Conservation (phyloP, 2,329 filamentous ascomycete genomes). For the Verticillium isaacii region DNA sequence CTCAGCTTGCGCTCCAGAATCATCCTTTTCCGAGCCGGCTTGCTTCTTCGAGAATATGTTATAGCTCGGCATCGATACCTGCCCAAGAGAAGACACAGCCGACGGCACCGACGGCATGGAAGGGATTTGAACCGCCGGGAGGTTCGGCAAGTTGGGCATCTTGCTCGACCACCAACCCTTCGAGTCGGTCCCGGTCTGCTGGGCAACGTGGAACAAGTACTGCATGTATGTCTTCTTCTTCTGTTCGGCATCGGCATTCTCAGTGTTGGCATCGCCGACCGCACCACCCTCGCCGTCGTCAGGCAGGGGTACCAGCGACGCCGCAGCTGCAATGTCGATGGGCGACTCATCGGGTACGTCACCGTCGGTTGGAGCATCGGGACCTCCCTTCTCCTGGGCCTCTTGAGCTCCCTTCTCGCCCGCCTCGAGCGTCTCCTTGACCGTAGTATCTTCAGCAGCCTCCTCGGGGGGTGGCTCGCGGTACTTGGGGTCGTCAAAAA, state of each 20-base stretch:
- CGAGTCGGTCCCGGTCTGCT: constrained; percentile 41
- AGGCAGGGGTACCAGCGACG: constrained; percentile 43
- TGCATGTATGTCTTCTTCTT: constrained; percentile 38
- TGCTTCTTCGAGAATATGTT: constrained; percentile 23
- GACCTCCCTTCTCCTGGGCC: constrained; percentile 14
- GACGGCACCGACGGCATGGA: constrained; percentile 20
- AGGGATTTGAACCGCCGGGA: constrained; percentile 29
- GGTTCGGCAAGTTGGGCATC: constrained; percentile 25
- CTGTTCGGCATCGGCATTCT: constrained; percentile 27
- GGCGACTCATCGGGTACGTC: constrained; percentile 36
- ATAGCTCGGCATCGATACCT: constrained; percentile 25
- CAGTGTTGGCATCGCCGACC: constrained; percentile 22
- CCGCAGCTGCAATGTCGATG: constrained; percentile 48
- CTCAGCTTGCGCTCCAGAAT: not conserved
- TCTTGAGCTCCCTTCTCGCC: constrained; percentile 17
- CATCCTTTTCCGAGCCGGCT: not conserved
- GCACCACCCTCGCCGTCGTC: constrained; percentile 32
- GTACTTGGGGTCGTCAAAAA: constrained; percentile 43
- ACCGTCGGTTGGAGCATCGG: constrained; percentile 11
- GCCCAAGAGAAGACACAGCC: constrained; percentile 22
- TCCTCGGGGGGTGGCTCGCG: constrained; percentile 32
- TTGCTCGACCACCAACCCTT: constrained; percentile 44
- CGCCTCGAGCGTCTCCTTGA: constrained; percentile 26
- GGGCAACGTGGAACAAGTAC: constrained; percentile 43
- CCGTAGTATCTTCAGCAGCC: constrained; percentile 19